Base-by-base conservation (phyloP, 306 rosid species). In the Citrullus colocynthis region DNA sequence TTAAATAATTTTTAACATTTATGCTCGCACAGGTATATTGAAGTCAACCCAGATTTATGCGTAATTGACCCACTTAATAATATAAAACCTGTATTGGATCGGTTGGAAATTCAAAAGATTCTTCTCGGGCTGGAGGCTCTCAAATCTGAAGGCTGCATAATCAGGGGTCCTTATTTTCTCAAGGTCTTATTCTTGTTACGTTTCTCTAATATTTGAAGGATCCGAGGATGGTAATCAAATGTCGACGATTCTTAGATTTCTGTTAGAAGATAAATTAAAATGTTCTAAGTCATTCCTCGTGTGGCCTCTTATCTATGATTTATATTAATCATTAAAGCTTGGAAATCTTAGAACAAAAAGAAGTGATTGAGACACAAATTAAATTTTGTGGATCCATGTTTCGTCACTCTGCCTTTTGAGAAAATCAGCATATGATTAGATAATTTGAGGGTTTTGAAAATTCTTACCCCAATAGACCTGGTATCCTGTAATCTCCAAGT, bases 81-180 rank as follows among this genome's bases (percentile, higher is more conserved):
- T 71, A 85, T 95, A 42, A 89, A 80, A 82, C 91, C 93, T 20
- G 79, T 95, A 55, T 49, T 95, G 79, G 93, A 95, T 85, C 89
- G 97, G 83, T 78, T 90, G 55, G 83, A 89, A 86, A 94, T 88
- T 81, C 97, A 90, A 82, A 79, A 85, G 77, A 78, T 89, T 87
- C 85, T 94, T 59, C 97, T 86, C 80, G 84, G 89, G 48, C 84
- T 94, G 86, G 88, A 80, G 75, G 84, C 89, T 80, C 86, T 92
- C 63, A 88, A 90, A 65, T 78, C 82, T 30, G 85, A 83, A 81
- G 76, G 62, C 61, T 67, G 74, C 81, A 77, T 75, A 80, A 90
- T 92, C 72, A 88, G 97, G 90, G 97, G 92, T 44, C 83, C 96
- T 6, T 84, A 85, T 87, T 95, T 89, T 87, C 90, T 90, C 11